Conservation (phyloP, 2,329 filamentous ascomycete genomes). For the Colletotrichum liriopes region DNA sequence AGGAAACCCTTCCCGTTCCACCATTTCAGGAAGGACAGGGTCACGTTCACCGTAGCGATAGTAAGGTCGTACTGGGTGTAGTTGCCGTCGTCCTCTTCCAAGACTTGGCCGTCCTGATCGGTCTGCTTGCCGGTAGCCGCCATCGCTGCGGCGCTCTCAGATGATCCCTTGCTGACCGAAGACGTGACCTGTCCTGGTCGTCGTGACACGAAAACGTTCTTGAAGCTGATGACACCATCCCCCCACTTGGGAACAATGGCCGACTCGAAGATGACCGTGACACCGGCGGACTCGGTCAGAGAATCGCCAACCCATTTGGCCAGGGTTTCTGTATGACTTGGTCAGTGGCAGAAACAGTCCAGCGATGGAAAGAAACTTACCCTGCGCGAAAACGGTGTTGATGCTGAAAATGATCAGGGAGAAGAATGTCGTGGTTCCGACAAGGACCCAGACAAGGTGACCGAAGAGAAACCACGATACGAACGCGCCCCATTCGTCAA, state of each 20-base stretch:
- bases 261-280: constrained; percentile 96
- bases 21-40: constrained; percentile 98
- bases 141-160: constrained; percentile 85
- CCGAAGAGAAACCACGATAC: constrained; percentile 94
- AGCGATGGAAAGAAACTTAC: constrained; percentile 59
- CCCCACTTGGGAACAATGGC: constrained; percentile 98
- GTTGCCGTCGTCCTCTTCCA: constrained; percentile 87
- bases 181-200: constrained; percentile 86
- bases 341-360: constrained; percentile 42
- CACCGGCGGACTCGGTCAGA: constrained; percentile 90
- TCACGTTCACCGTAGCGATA: constrained; percentile 95
- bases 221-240: constrained; percentile 95
- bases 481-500: constrained; percentile 96
- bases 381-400: constrained; percentile 97
- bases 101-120: constrained; percentile 60
- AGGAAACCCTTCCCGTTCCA: constrained; percentile 96
- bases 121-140: constrained; percentile 80
- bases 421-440: constrained; percentile 98
- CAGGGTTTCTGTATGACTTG: constrained; percentile 78
- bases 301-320: constrained; percentile 96
- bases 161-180: constrained; percentile 93
- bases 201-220: constrained; percentile 95
- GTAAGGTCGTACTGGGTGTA: constrained; percentile 98
- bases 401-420: constrained; percentile 91
- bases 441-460: constrained; percentile 94